Conservation (phyloP, 2,329 filamentous ascomycete genomes). For the Paraconiothyrium sp. region DNA sequence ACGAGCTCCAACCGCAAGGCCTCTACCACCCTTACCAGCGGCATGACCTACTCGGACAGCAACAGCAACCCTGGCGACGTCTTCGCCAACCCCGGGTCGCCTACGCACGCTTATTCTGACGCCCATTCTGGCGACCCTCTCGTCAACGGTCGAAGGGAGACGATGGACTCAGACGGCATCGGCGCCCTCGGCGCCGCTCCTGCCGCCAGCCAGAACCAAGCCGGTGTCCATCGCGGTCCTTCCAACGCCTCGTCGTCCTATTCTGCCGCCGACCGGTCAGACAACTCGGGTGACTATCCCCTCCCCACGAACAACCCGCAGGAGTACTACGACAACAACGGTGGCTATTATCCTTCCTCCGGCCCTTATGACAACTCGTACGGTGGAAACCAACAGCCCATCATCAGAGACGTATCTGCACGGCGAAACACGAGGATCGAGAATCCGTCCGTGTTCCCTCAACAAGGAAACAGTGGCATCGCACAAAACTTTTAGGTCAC, state of each 20-base stretch:
- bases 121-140: conserved; percentile 75
- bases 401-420: conserved; percentile 93
- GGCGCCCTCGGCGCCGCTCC: conserved; percentile 78
- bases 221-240: conserved; percentile 83
- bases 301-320: conserved; percentile 58
- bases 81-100: conserved; percentile 66
- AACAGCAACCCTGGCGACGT: conserved; percentile 65
- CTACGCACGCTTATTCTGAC: conserved; percentile 73
- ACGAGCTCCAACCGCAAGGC: conserved; percentile 77
- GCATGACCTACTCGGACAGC: conserved; percentile 75
- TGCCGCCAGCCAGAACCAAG: conserved; percentile 67
- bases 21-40: conserved; percentile 88
- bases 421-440: conserved; percentile 95
- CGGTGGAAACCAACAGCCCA: conserved; percentile 69
- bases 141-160: conserved; percentile 58
- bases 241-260: conserved; percentile 98
- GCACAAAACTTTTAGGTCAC: conserved; percentile 86
- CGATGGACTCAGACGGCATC: conserved; percentile 79
- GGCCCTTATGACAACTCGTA: conserved; percentile 66
- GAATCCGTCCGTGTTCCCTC: conserved; percentile 86
- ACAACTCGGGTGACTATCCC: conserved; percentile 65
- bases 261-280: conserved; percentile 80
- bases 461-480: conserved; percentile 90
- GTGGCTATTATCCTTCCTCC: conserved; percentile 61
- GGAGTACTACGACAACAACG: conserved; percentile 64